These are phyloP conservation scores for Perkinsus olseni DNA, from an alignment of 169 alveolate genomes.

Conservation along the genomic window DNA sequence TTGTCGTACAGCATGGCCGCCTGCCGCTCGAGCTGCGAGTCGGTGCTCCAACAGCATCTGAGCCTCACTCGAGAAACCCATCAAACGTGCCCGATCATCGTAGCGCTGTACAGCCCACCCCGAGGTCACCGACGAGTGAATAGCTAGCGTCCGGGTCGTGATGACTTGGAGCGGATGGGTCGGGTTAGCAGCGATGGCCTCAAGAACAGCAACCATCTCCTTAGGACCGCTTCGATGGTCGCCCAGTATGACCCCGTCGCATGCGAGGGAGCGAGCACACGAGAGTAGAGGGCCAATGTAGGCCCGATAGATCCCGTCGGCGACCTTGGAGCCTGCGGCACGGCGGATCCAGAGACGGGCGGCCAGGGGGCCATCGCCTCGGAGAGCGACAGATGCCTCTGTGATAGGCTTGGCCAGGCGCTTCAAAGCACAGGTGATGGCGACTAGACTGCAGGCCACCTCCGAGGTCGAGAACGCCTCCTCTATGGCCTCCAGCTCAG, in stretches of 20 bases:
- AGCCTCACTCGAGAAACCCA: background rate
- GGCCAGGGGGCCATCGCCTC: background rate
- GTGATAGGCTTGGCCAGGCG: background rate
- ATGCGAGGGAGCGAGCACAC: background rate
- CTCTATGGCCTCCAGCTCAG: background rate
- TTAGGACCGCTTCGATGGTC: background rate
- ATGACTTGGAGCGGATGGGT: background rate
- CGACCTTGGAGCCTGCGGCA: background rate
- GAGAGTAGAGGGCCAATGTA: background rate
- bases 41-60: background rate
- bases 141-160: background rate
- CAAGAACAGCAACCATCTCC: background rate
- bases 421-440: background rate
- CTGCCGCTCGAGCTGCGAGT: background rate
- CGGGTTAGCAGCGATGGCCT: background rate
- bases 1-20: background rate
- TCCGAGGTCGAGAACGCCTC: background rate
- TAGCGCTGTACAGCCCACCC: background rate
- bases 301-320: background rate
- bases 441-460: background rate
- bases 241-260: background rate
- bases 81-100: background rate
- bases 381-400: background rate
- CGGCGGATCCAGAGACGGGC: background rate
- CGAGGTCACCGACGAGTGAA: background rate